Evolutionary conservation across 1,139 yeast species (phyloP).

Genomic region (Pichia sp.): DNA sequence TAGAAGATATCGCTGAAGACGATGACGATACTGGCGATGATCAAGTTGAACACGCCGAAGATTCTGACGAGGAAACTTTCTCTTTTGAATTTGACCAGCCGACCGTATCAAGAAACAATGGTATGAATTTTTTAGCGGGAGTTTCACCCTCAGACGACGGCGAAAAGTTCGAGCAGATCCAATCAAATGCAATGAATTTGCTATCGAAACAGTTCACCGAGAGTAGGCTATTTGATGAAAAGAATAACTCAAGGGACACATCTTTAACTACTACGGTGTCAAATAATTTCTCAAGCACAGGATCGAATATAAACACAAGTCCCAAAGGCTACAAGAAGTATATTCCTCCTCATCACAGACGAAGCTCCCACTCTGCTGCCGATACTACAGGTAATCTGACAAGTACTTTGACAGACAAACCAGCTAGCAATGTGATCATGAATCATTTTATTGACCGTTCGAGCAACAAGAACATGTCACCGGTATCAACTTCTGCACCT

Average conservation of each 20-base stretch:
- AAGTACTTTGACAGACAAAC: constrained; percentile 12
- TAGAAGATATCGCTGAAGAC: neutral
- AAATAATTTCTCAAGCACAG: constrained; percentile 25
- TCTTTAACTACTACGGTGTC: constrained; percentile 24
- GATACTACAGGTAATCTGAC: constrained; percentile 8
- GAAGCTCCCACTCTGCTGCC: constrained; percentile 32
- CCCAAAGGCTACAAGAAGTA: constrained; percentile 31
- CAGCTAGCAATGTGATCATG: constrained; percentile 6
- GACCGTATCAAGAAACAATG: neutral
- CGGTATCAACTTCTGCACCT: constrained; percentile 43
- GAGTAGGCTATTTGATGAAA: constrained; percentile 17
- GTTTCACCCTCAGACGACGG: constrained; percentile 29
- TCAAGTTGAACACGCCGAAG: constrained; percentile 10
- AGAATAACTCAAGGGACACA: constrained; percentile 25
- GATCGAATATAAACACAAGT: constrained; percentile 23
- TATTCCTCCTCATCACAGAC: constrained; percentile 48
- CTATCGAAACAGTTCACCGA: constrained; percentile 27
- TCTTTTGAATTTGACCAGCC: constrained; percentile 20
- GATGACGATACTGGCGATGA: constrained; percentile 24
- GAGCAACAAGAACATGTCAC: constrained; percentile 25
- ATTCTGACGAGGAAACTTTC: constrained; percentile 16
- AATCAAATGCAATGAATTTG: constrained; percentile 17
- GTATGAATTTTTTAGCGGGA: neutral
- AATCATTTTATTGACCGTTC: constrained; percentile 16
- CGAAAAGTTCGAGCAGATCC: constrained; percentile 32